Conservation (phyloP, 208 protist genomes). For the Acanthamoeba castellanii region DNA sequence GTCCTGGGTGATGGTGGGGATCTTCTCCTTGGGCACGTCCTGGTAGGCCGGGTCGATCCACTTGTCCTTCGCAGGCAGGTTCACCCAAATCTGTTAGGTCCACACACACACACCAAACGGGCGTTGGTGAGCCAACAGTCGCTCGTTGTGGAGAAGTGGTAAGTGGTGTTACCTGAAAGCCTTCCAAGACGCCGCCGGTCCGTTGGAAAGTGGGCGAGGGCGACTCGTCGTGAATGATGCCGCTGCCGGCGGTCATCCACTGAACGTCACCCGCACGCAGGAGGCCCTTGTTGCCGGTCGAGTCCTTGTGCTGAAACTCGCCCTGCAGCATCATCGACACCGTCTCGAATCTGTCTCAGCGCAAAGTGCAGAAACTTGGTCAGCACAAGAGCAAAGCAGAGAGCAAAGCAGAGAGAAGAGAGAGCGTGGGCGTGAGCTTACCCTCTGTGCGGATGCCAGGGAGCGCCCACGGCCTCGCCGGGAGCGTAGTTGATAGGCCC, state of each 20-base stretch:
- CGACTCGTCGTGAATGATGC: conserved; percentile 93
- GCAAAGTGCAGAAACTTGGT: not conserved
- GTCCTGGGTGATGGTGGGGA: conserved; percentile 66
- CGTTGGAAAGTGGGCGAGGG: conserved; percentile 84
- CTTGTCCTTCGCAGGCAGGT: conserved; percentile 91
- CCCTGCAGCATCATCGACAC: conserved; percentile 92
- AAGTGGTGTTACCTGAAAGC: conserved; percentile 22
- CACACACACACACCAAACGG: not conserved
- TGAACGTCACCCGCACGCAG: conserved; percentile 92
- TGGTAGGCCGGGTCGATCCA: conserved; percentile 89
- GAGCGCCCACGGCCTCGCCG: conserved; percentile 87
- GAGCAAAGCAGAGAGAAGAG: not conserved
- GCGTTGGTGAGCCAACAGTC: not conserved
- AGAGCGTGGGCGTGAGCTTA: conserved; percentile 18
- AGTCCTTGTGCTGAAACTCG: conserved; percentile 91
- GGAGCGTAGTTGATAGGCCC: conserved; percentile 64
- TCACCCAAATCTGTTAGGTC: conserved; percentile 93
- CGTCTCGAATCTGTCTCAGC: conserved; percentile 91
- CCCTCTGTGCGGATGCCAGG: conserved; percentile 91
- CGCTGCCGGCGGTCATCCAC: conserved; percentile 94
- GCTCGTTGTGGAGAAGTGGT: not conserved
- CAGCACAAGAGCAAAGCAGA: not conserved
- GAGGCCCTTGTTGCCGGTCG: conserved; percentile 88
- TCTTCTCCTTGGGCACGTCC: conserved; percentile 85
- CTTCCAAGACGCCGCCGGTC: conserved; percentile 81